Base-by-base conservation (phyloP, 2,329 filamentous ascomycete genomes). In the Bipolaris zeicola region DNA sequence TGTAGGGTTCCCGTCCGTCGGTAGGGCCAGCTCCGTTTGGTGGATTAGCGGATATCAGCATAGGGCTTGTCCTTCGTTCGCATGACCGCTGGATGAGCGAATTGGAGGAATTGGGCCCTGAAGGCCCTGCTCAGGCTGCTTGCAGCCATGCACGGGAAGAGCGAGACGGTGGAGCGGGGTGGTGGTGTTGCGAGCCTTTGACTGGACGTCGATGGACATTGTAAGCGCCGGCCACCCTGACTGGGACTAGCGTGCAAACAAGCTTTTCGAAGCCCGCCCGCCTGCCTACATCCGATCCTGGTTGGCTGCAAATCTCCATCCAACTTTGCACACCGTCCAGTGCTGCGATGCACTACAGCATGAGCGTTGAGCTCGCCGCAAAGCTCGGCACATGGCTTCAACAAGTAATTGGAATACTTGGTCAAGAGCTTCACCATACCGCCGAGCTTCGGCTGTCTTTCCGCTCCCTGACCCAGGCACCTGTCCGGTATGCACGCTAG, bases 81-180 rank as follows among this genome's bases (percentile, higher is more conserved):
- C 73, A 76, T 74, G 69, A 74, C 61, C 65, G 51, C 31, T 6
- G n/a, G 33, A 33, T 53, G 56, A 61, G 62, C 72, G 67, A 75
- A 75, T 74, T 60, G 51, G 64, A 65, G 49, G 39, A 52, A 38
- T 47, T 53, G 50, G 48, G 37, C 48, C 26, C 48, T 54, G 58
- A 61, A 56, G 58, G 52, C 65, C 59, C 55, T 51, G 58, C 50
- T 61, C 52, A 47, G 42, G 57, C 57, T 62, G 62, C 66, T 52
- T 66, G 70, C 70, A 74, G 66, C 49, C 37, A 69, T 61, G 71
- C 69, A 70, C 64, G 66, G 64, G 62, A 64, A 67, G 52, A 60
- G 54, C 41, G 55, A 60, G 50, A 54, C 18, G 60, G 63, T 57
- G 65, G 65, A 68, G 67, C 62, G 60, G 62, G 61, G 59, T 63